phyloP scores from a whole-genome alignment of 225 moss, liverwort and hornwort species.

The Sphagnum contortum region DNA sequence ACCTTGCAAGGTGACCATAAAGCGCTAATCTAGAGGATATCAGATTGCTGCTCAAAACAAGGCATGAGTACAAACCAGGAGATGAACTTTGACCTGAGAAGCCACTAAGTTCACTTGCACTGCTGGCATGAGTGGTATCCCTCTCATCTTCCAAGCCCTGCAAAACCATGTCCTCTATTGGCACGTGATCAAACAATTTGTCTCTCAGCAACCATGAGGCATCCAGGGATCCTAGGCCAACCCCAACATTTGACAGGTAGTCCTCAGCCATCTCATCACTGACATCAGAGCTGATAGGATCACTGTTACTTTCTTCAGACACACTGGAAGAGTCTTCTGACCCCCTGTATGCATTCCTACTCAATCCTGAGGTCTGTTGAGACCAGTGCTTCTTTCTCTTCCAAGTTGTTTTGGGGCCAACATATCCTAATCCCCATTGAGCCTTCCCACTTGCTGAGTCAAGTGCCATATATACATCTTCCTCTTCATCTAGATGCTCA shows the following conservation, averaged over 20 bases:
- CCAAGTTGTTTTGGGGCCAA: slow-evolving; percentile 12
- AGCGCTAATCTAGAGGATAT: too few relatives aligned
- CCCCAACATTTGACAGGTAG: slow-evolving; percentile 68
- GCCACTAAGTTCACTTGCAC: slow-evolving; percentile 25
- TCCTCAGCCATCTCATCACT: slow-evolving; percentile 72
- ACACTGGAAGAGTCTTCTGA: slow-evolving; percentile 49
- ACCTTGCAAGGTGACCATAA: too few relatives aligned
- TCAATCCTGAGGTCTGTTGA: slow-evolving; percentile 16
- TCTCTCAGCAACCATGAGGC: slow-evolving; percentile 40
- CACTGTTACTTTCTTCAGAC: slow-evolving; percentile 39
- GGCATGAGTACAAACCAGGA: too few relatives aligned
- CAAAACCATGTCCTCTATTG: slow-evolving; percentile 57
- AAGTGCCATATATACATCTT: slow-evolving; percentile 15
- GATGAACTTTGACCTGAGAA: too few relatives aligned
- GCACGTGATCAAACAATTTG: slow-evolving; percentile 32
- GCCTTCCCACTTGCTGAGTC: slow-evolving; percentile 25
- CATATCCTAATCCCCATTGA: slow-evolving; percentile 17
- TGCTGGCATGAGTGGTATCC: slow-evolving; percentile 15
- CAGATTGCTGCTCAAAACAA: too few relatives aligned
- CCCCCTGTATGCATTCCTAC: slow-evolving; percentile 15
- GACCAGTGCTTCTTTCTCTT: slow-evolving; percentile 3
- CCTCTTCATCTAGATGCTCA: slow-evolving; percentile 37
- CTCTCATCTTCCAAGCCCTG: slow-evolving; percentile 40
- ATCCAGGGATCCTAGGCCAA: slow-evolving; percentile 35
- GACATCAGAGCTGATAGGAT: slow-evolving; percentile 55